Evolutionary conservation across 2,329 filamentous ascomycete species (phyloP).

Genomic region (Aspergillus vadensis): DNA sequence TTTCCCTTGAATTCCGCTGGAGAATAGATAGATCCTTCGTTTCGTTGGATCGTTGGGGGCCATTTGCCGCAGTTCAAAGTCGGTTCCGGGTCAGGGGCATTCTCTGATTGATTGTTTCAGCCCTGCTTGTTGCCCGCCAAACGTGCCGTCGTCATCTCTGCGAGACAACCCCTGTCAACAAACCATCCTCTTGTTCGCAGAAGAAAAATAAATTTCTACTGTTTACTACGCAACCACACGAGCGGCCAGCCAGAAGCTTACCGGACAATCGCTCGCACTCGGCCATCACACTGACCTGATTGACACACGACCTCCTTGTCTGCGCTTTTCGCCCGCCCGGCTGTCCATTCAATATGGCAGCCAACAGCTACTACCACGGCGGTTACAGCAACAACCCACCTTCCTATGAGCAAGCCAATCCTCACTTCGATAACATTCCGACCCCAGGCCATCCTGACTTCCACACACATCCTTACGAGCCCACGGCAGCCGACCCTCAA

Average conservation of each 20-base stretch:
- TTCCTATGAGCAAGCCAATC: constrained; percentile 37
- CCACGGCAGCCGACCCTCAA: constrained; percentile 46
- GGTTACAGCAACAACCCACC: constrained; percentile 38
- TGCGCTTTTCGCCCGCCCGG: not conserved
- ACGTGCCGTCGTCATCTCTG: constrained; percentile 5
- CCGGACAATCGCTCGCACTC: not conserved
- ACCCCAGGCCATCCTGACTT: constrained; percentile 25
- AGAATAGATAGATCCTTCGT: not conserved
- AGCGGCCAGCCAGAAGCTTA: not conserved
- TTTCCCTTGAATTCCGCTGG: not conserved
- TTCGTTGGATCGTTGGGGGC: not conserved
- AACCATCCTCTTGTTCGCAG: not conserved
- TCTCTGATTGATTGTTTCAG: not conserved
- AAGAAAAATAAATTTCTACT: not conserved
- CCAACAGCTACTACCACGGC: constrained; percentile 66
- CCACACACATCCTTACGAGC: constrained; percentile 38
- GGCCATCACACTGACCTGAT: not conserved
- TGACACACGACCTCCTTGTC: not conserved
- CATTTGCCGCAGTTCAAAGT: not conserved
- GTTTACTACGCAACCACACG: not conserved
- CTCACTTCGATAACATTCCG: constrained; percentile 37
- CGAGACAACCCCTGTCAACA: not conserved
- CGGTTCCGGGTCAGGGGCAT: not conserved
- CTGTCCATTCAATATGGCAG: constrained; percentile 54
- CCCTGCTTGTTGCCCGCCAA: constrained; percentile 2